Percentiles rank a stretch among this genome's conserved stretches.
These are phyloP conservation scores for Fusarium illudens DNA, from an alignment of 2,329 filamentous ascomycete species.

Conservation along the genomic window DNA sequence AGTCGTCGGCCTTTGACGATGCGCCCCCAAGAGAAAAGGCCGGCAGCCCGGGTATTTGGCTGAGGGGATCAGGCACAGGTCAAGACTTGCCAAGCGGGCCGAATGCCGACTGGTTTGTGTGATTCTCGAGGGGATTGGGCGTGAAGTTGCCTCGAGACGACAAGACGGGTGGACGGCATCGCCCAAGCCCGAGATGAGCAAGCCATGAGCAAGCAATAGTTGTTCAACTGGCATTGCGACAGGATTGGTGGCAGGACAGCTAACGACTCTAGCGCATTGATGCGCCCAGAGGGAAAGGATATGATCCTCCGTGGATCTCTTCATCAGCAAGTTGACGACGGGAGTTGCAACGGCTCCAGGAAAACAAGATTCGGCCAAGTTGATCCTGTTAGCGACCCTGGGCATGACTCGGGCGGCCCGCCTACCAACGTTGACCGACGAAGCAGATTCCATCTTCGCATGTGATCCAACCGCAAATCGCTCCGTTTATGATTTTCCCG, in stretches of 20 bases:
- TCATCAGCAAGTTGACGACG: slow-evolving; percentile 1
- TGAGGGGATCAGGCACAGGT: slow-evolving; percentile 15
- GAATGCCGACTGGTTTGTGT: slow-evolving; percentile 33
- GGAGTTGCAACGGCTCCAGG: background rate
- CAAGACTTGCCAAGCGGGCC: slow-evolving; percentile 13
- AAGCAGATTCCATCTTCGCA: slow-evolving; percentile 29
- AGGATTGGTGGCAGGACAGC: slow-evolving; percentile 17
- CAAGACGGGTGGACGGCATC: background rate
- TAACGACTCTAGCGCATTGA: slow-evolving; percentile 22
- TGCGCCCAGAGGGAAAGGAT: slow-evolving; percentile 17
- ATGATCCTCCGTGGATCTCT: slow-evolving; percentile 4
- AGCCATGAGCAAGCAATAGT: background rate
- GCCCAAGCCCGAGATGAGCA: slow-evolving; percentile 16
- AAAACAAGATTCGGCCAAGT: slow-evolving; percentile 19
- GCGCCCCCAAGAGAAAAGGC: background rate
- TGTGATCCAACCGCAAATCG: slow-evolving; percentile 33
- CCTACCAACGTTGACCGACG: slow-evolving; percentile 25
- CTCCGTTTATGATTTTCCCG: slow-evolving; percentile 11
- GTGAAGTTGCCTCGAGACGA: background rate
- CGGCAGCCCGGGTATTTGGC: background rate
- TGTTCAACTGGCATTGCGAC: slow-evolving; percentile 14
- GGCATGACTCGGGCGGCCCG: slow-evolving; percentile 31
- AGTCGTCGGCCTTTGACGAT: background rate
- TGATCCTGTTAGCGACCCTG: slow-evolving; percentile 26
- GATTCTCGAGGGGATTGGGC: slow-evolving; percentile 12